phyloP scores from a whole-genome alignment of 2,329 filamentous ascomycete species.

The Fusarium sp. region DNA sequence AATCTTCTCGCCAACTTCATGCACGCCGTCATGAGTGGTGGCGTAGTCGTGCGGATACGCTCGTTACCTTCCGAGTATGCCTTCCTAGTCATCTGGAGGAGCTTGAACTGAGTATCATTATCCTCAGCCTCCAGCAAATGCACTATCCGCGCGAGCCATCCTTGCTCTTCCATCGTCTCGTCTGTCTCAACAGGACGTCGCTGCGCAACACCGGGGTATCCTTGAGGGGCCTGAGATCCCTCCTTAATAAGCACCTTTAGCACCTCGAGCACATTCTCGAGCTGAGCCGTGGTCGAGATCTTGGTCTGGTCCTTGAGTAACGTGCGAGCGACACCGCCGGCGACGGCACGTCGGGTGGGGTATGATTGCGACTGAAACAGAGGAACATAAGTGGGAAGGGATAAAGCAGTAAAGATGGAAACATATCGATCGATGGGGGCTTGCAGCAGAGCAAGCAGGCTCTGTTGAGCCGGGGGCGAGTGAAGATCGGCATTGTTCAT shows the following conservation, averaged over 20 bases:
- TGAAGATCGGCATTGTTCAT: slow-evolving; percentile 96
- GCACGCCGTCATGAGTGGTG: slow-evolving; percentile 88
- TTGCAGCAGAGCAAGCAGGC: slow-evolving; percentile 88
- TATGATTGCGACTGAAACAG: slow-evolving; percentile 93
- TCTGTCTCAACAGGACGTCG: slow-evolving; percentile 86
- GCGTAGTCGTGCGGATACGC: slow-evolving; percentile 94
- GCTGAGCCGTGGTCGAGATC: slow-evolving; percentile 81
- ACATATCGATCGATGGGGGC: slow-evolving; percentile 90
- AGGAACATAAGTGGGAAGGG: slow-evolving; percentile 91
- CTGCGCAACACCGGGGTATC: slow-evolving; percentile 85
- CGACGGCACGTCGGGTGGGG: slow-evolving; percentile 88
- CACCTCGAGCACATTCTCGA: slow-evolving; percentile 90
- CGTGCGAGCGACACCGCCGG: slow-evolving; percentile 85
- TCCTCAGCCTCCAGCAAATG: slow-evolving; percentile 86
- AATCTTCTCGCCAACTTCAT: slow-evolving; percentile 90
- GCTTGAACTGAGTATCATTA: slow-evolving; percentile 94
- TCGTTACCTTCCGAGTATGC: slow-evolving; percentile 94
- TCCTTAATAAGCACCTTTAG: slow-evolving; percentile 94
- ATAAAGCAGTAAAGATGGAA: slow-evolving; percentile 95
- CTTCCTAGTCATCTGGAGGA: slow-evolving; percentile 88
- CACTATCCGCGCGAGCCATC: slow-evolving; percentile 92
- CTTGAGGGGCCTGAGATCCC: slow-evolving; percentile 84
- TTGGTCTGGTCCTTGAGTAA: slow-evolving; percentile 85
- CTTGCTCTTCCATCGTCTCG: slow-evolving; percentile 97
- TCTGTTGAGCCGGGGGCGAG: slow-evolving; percentile 86